These are phyloP conservation scores for Scedosporium apiospermum DNA, from an alignment of 2,329 filamentous ascomycete species.

Conservation along the genomic window DNA sequence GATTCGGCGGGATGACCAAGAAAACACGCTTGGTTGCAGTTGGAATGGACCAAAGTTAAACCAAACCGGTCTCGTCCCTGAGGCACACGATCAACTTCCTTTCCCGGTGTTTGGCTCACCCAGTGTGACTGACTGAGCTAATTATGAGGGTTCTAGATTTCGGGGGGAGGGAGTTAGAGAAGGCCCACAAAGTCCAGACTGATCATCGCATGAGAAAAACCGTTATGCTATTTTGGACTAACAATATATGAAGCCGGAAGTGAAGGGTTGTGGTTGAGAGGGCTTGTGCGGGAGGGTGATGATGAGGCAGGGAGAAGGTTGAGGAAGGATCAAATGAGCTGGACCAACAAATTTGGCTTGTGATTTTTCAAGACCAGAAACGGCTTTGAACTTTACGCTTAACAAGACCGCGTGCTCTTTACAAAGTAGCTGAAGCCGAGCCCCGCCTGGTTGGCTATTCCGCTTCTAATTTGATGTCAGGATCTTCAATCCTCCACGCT, in stretches of 20 bases:
- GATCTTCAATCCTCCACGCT: too few relatives aligned
- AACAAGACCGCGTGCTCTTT: too few relatives aligned
- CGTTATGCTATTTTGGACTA: background rate
- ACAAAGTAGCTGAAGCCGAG: too few relatives aligned
- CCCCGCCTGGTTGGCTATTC: too few relatives aligned
- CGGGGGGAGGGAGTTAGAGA: background rate
- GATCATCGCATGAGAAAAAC: background rate
- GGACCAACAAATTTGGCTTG: background rate
- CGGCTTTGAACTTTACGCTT: background rate
- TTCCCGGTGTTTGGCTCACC: constrained; percentile 14
- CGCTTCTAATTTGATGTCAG: too few relatives aligned
- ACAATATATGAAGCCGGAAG: background rate
- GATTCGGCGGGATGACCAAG: background rate
- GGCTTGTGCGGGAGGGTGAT: background rate
- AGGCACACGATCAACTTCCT: constrained; percentile 31
- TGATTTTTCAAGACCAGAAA: background rate
- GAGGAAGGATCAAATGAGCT: background rate
- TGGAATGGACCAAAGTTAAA: background rate
- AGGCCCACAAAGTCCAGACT: background rate
- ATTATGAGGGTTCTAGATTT: background rate
- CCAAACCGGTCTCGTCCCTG: constrained; percentile 5
- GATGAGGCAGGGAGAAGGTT: background rate
- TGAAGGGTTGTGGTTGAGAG: background rate
- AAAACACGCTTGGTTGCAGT: background rate
- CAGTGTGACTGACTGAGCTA: background rate